Evolutionary conservation across 108 stramenopile species (phyloP).

Genomic region (Aureococcus anophagefferens): DNA sequence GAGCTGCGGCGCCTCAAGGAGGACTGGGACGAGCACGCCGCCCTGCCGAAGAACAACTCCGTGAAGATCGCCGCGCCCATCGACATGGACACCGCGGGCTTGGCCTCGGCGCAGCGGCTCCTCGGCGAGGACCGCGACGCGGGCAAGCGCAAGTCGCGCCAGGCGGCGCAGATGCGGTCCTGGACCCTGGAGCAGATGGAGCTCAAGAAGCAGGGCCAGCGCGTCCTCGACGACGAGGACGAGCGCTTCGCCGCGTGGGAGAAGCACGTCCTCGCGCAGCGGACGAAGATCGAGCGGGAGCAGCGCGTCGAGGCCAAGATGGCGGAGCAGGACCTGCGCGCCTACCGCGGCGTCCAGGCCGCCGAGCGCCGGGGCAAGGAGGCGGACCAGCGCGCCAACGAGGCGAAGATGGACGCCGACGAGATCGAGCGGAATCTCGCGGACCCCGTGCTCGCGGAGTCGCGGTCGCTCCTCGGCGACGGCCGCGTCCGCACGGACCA

Average conservation of each 20-base stretch:
- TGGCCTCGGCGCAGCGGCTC: not conserved
- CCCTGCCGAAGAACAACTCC: not conserved
- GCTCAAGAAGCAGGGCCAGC: not conserved
- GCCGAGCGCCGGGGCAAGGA: not conserved
- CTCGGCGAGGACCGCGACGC: not conserved
- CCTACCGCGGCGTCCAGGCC: not conserved
- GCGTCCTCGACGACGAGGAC: not conserved
- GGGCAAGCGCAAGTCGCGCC: not conserved
- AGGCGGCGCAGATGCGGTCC: not conserved
- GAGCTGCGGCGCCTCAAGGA: too few relatives aligned
- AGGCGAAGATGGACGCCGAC: not conserved
- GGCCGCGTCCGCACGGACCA: not conserved
- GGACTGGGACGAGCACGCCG: too few relatives aligned
- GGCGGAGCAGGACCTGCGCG: not conserved
- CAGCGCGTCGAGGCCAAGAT: not conserved
- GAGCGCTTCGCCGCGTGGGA: not conserved
- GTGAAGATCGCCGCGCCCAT: not conserved
- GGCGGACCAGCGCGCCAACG: not conserved
- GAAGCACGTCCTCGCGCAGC: not conserved
- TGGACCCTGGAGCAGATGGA: not conserved
- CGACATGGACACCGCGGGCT: not conserved
- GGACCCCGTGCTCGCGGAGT: not conserved
- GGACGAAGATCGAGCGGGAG: not conserved
- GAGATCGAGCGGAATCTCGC: not conserved
- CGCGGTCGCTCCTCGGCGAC: not conserved